Percentiles rank a stretch among this genome's conserved stretches.
These are phyloP conservation scores for Penicillium lagena DNA, from an alignment of 495 filamentous ascomycete species.

Conservation along the genomic window DNA sequence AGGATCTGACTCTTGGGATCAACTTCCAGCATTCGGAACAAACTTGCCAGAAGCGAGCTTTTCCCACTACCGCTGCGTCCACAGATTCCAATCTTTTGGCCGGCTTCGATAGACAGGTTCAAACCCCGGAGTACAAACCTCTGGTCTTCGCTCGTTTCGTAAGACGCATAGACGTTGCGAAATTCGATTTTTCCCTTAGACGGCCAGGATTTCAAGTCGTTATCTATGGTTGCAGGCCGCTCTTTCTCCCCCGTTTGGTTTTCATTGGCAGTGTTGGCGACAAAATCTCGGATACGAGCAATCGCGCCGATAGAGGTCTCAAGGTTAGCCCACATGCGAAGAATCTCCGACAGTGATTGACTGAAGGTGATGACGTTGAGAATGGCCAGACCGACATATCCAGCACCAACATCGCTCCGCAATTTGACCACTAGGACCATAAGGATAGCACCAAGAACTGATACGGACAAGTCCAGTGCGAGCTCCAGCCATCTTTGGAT, in stretches of 20 bases:
- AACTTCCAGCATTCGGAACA: conserved; percentile 26
- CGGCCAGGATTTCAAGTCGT: background rate
- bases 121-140: background rate
- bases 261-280: conserved; percentile 1
- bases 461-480: conserved; percentile 51
- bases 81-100: conserved; percentile 4
- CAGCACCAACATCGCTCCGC: conserved; percentile 22
- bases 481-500: conserved; percentile 65
- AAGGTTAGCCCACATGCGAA: conserved; percentile 6
- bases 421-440: conserved; percentile 1
- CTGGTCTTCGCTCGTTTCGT: background rate
- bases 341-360: background rate
- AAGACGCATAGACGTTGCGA: conserved; percentile 1
- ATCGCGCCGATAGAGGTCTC: conserved; percentile 21
- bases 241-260: background rate
- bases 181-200: conserved; percentile 1
- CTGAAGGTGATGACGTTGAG: conserved; percentile 15
- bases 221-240: too few species aligned
- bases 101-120: background rate
- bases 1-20: conserved; percentile 7
- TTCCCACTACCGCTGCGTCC: conserved; percentile 33
- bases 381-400: conserved; percentile 21
- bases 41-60: conserved; percentile 12
- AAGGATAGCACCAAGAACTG: conserved; percentile 49
- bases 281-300: conserved; percentile 10